Conservation (phyloP, 129 eudicot genomes). For the Lonicera japonica region DNA sequence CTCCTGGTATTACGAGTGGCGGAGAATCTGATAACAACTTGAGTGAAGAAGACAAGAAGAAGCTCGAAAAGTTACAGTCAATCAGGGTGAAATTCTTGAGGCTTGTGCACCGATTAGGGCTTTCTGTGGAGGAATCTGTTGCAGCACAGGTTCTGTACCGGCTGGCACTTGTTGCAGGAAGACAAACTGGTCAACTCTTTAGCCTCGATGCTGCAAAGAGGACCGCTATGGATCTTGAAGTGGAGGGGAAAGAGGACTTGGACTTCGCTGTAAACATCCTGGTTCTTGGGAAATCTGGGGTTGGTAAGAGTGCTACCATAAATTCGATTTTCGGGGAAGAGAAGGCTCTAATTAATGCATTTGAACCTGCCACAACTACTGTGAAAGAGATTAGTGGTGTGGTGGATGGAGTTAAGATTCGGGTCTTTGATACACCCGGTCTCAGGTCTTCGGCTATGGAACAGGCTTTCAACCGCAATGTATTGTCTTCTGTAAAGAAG, state of each 20-base stretch:
- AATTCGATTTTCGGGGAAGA: constrained; percentile 89
- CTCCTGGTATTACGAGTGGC: constrained; percentile 26
- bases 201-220: constrained; percentile 71
- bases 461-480: constrained; percentile 63
- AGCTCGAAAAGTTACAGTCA: constrained; percentile 68
- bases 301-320: constrained; percentile 95
- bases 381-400: constrained; percentile 59
- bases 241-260: constrained; percentile 46
- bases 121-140: constrained; percentile 64
- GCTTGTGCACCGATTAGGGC: constrained; percentile 73
- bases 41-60: constrained; percentile 82
- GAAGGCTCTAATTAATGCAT: constrained; percentile 63
- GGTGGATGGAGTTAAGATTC: constrained; percentile 69
- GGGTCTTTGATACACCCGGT: constrained; percentile 86
- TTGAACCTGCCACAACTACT: constrained; percentile 57
- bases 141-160: constrained; percentile 87
- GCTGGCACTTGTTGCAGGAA: constrained; percentile 70
- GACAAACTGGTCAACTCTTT: constrained; percentile 56
- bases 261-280: constrained; percentile 64
- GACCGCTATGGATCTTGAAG: constrained; percentile 68
- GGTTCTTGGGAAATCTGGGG: constrained; percentile 91
- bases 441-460: constrained; percentile 66
- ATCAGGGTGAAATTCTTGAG: constrained; percentile 82
- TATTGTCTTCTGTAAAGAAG: constrained; percentile 66
- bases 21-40: constrained; percentile 53